These are phyloP conservation scores for Cystobasidium sp. DNA, from an alignment of 1,284 basidiomycete species.

Conservation along the genomic window DNA sequence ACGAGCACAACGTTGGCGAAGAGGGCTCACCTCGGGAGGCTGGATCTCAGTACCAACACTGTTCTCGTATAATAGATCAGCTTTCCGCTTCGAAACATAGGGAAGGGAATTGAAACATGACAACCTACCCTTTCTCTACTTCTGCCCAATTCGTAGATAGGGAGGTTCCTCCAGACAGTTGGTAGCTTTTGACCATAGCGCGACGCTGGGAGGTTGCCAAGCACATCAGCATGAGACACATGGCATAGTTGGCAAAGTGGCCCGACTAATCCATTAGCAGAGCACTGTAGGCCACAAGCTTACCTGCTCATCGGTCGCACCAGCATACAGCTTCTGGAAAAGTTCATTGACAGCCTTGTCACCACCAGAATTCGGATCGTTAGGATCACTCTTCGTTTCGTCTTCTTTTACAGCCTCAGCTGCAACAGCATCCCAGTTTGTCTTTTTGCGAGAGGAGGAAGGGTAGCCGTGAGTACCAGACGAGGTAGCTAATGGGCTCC, in stretches of 20 bases:
- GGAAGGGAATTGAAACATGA: background rate
- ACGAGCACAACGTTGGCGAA: background rate
- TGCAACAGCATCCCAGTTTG: slow-evolving; percentile 84
- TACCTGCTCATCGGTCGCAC: slow-evolving; percentile 78
- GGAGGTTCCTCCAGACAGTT: slow-evolving; percentile 68
- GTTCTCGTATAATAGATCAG: too few relatives aligned
- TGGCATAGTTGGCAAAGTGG: too few relatives aligned
- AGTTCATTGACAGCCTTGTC: slow-evolving; percentile 61
- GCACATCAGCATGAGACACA: too few relatives aligned
- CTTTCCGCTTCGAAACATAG: background rate
- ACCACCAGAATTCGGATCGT: slow-evolving; percentile 82
- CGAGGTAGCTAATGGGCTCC: background rate
- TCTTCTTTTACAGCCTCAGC: slow-evolving; percentile 56
- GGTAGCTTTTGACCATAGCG: slow-evolving; percentile 96
- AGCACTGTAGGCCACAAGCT: too few relatives aligned
- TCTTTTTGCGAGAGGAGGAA: slow-evolving; percentile 59
- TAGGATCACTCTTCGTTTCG: slow-evolving; percentile 64
- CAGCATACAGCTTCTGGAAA: slow-evolving; percentile 69
- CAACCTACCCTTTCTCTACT: slow-evolving; percentile 65
- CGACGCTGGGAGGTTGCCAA: too few relatives aligned
- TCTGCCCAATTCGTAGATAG: slow-evolving; percentile 93
- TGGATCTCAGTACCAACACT: slow-evolving; percentile 45
- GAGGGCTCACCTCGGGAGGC: slow-evolving; percentile 49
- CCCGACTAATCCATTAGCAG: too few relatives aligned
- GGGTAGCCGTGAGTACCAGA: slow-evolving; percentile 48